Conservation (phyloP, 176 grass and related monocot genomes). For the Areca catechu region DNA sequence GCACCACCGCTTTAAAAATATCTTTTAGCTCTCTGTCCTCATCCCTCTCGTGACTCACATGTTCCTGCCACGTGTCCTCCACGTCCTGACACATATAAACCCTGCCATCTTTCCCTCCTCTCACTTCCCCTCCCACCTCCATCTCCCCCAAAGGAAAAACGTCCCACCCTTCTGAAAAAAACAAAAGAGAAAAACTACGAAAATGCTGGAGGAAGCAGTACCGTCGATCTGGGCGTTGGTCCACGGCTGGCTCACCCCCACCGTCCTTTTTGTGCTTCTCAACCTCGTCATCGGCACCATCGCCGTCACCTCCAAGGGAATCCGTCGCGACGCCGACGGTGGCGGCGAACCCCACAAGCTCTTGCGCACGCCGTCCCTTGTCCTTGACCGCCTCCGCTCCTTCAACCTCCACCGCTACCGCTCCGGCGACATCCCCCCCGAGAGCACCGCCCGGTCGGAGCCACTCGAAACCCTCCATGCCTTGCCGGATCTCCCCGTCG, state of each 20-base stretch:
- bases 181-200: neutral
- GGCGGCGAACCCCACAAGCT: neutral
- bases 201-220: slow-evolving; percentile 56
- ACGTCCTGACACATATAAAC: too few species aligned
- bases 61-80: too few species aligned
- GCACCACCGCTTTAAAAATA: too few species aligned
- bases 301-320: slow-evolving; percentile 63
- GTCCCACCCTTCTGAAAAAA: slow-evolving; percentile 4
- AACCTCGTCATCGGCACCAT: slow-evolving; percentile 98
- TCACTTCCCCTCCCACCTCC: neutral
- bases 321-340: neutral
- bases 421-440: neutral
- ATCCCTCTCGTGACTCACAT: too few species aligned
- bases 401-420: neutral
- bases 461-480: too few species aligned
- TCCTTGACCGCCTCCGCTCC: neutral
- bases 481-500: too few species aligned
- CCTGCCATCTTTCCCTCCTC: too few species aligned
- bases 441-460: neutral
- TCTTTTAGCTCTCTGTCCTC: too few species aligned
- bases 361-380: neutral
- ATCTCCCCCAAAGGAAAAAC: neutral
- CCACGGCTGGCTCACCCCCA: slow-evolving; percentile 69
- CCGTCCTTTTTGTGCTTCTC: slow-evolving; percentile 76
- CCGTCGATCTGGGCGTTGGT: slow-evolving; percentile 50